phyloP scores from a whole-genome alignment of 257 asterid species.

The Capsicum baccatum region DNA sequence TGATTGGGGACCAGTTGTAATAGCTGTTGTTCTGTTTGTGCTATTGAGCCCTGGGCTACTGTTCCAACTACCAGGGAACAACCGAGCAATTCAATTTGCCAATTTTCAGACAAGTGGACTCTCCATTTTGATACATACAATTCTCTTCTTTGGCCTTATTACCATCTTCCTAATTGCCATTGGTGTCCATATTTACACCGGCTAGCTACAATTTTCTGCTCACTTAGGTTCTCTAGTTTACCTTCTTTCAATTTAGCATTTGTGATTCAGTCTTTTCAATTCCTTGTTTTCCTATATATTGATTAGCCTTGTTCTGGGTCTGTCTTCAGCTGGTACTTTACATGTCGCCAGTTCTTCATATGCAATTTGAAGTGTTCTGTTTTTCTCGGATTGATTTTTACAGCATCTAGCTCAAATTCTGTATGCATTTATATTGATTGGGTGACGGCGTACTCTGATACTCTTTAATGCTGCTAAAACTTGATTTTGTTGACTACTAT shows the following conservation, averaged over 20 bases:
- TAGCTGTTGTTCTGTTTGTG: constrained; percentile 84
- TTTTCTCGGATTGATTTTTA: not conserved
- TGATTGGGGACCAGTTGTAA: constrained; percentile 95
- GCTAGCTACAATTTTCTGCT: constrained; percentile 29
- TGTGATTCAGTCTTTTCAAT: not conserved
- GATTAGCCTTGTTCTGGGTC: not conserved
- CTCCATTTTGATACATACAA: constrained; percentile 72
- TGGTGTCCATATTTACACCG: constrained; percentile 75
- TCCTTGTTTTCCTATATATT: not conserved
- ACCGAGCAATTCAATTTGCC: constrained; percentile 70
- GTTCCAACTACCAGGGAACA: constrained; percentile 78
- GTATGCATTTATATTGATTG: not conserved
- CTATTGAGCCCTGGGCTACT: constrained; percentile 83
- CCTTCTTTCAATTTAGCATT: not conserved
- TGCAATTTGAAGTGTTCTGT: not conserved
- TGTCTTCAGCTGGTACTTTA: not conserved
- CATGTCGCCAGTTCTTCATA: not conserved
- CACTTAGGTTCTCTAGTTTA: not conserved
- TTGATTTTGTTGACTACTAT: not conserved
- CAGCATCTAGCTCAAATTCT: not conserved
- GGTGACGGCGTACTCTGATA: not conserved
- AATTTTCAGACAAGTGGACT: constrained; percentile 79
- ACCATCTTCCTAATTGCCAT: constrained; percentile 81
- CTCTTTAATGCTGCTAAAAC: not conserved
- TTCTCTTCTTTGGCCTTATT: constrained; percentile 74